Conservation (phyloP, 1,139 yeast genomes). For the Pichia norvegensis region DNA sequence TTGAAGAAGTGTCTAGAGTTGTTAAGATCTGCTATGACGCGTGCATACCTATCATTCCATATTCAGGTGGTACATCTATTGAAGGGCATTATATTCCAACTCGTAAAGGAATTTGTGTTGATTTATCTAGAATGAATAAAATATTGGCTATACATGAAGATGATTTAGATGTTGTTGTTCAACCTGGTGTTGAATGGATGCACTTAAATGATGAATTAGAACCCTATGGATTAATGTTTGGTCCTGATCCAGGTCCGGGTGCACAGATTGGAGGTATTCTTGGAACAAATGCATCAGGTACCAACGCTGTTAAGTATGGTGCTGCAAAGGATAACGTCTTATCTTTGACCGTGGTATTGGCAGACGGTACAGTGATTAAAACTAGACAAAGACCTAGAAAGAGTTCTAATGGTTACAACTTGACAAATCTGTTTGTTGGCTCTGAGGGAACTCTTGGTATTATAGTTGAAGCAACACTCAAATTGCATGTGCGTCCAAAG, state of each 20-base stretch:
- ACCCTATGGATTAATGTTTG: constrained; percentile 45
- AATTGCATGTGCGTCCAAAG: constrained; percentile 48
- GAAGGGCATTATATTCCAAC: constrained; percentile 80
- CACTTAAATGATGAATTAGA: constrained; percentile 45
- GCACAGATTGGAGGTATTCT: constrained; percentile 65
- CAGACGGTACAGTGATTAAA: constrained; percentile 60
- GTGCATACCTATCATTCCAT: constrained; percentile 65
- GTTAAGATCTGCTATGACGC: constrained; percentile 55
- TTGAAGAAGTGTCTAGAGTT: constrained; percentile 58
- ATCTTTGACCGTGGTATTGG: constrained; percentile 45
- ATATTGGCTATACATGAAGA: constrained; percentile 43
- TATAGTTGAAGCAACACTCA: constrained; percentile 62
- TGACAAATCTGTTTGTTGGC: constrained; percentile 59
- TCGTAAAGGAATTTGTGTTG: constrained; percentile 54
- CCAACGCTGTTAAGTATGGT: constrained; percentile 63
- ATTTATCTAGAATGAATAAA: constrained; percentile 46
- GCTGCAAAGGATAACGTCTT: constrained; percentile 64
- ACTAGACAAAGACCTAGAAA: constrained; percentile 59
- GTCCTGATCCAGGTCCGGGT: constrained; percentile 75
- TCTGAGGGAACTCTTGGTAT: constrained; percentile 67
- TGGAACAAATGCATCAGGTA: constrained; percentile 65
- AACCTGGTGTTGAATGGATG: constrained; percentile 67
- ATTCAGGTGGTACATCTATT: constrained; percentile 72
- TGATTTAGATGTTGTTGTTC: constrained; percentile 60
- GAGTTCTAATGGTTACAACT: constrained; percentile 61